phyloP scores from a whole-genome alignment of 139 green algal genomes.

The Coccomyxa sp. region DNA sequence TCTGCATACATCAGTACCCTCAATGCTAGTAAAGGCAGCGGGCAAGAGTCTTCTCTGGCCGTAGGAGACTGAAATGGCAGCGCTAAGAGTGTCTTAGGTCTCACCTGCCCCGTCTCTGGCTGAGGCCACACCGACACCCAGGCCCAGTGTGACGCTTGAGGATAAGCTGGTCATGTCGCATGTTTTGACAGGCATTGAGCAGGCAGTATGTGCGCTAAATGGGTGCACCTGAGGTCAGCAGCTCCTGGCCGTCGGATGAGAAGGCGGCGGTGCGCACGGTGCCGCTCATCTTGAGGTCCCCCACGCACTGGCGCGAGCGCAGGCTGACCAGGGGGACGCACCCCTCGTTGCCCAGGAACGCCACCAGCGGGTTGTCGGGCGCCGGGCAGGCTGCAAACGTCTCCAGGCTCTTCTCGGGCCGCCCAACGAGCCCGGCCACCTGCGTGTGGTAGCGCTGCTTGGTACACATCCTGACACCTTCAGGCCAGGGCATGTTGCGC shows the following conservation, averaged over 20 bases:
- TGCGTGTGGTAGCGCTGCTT: too few relatives aligned
- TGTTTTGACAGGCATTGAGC: background rate
- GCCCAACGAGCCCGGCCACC: conserved; percentile 40
- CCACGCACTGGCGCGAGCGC: conserved; percentile 57
- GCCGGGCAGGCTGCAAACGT: conserved; percentile 59
- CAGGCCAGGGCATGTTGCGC: too few relatives aligned
- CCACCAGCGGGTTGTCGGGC: conserved; percentile 32
- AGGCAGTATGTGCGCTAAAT: background rate
- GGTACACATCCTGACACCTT: too few relatives aligned
- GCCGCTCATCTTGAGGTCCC: conserved; percentile 82
- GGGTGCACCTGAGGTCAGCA: conserved; percentile 61
- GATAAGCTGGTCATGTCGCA: too few relatives aligned
- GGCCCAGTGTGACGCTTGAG: too few relatives aligned
- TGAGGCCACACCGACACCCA: background rate
- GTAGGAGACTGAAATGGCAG: too few relatives aligned
- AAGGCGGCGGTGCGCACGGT: conserved; percentile 74
- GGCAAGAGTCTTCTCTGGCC: too few relatives aligned
- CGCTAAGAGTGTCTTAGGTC: too few relatives aligned
- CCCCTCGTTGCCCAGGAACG: conserved; percentile 81
- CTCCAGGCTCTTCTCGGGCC: conserved; percentile 62
- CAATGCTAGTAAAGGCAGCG: too few relatives aligned
- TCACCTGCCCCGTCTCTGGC: background rate
- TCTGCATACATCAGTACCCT: background rate
- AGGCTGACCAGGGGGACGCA: conserved; percentile 72
- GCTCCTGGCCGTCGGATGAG: conserved; percentile 46